Conservation (phyloP, 495 filamentous ascomycete species). For the Penicillium ochrochloron region DNA sequence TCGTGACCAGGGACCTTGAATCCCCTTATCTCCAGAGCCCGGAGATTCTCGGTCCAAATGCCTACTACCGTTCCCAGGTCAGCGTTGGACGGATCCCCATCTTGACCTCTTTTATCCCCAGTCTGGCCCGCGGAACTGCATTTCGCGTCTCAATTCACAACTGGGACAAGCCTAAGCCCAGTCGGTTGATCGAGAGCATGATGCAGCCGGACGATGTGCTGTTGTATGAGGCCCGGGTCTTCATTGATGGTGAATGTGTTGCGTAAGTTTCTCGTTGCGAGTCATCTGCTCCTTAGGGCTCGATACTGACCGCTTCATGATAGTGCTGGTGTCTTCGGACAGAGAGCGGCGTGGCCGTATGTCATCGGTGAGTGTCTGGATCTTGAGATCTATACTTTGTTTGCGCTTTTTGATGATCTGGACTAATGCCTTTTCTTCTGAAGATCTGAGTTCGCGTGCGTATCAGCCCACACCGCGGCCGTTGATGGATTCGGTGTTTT, state of each 20-base stretch:
- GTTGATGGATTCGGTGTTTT: conserved; percentile 1
- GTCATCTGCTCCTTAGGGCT: neutral
- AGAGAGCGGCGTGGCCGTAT: conserved; percentile 64
- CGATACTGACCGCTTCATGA: neutral
- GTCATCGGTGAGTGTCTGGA: conserved; percentile 50
- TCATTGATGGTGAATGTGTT: conserved; percentile 69
- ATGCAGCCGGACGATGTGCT: conserved; percentile 64
- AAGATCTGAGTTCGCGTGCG: conserved; percentile 35
- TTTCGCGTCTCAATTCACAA: conserved; percentile 83
- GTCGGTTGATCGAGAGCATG: conserved; percentile 61
- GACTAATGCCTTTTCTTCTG: conserved; percentile 3
- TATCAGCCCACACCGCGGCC: conserved; percentile 6
- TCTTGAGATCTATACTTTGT: neutral
- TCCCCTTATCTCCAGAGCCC: conserved; percentile 44
- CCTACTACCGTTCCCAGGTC: conserved; percentile 34
- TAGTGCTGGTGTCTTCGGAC: conserved; percentile 59
- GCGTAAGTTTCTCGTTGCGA: conserved; percentile 54
- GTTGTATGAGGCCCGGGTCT: conserved; percentile 70
- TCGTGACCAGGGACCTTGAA: conserved; percentile 67
- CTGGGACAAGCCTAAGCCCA: conserved; percentile 72
- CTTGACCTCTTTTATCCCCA: conserved; percentile 78
- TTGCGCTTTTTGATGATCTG: conserved; percentile 1
- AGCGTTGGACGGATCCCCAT: conserved; percentile 62
- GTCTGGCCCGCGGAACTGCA: conserved; percentile 58
- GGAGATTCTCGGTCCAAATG: conserved; percentile 31